These are phyloP conservation scores for Phytophthora sp. DNA, from an alignment of 352 stramenopile species.

Conservation along the genomic window DNA sequence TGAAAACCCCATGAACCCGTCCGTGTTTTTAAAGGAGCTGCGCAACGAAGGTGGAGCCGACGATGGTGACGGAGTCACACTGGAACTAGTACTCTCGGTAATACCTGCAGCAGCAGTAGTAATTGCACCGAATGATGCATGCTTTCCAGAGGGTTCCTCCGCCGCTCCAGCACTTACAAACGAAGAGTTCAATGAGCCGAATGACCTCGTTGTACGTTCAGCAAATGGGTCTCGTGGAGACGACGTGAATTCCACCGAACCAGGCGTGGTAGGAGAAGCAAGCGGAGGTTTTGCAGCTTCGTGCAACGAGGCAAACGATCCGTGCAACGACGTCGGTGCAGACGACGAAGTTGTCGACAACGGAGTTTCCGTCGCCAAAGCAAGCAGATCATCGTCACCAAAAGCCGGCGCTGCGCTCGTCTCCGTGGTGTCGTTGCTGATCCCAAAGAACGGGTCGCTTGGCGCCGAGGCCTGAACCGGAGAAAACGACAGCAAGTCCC, in stretches of 20 bases:
- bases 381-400: constrained; percentile 40
- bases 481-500: constrained; percentile 69
- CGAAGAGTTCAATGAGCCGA: constrained; percentile 33
- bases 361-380: constrained; percentile 15
- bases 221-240: constrained; percentile 16
- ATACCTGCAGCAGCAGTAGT: constrained; percentile 17
- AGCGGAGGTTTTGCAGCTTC: constrained; percentile 15
- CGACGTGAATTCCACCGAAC: not conserved
- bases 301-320: constrained; percentile 40
- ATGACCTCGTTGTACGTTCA: constrained; percentile 30
- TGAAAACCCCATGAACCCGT: constrained; percentile 22
- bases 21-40: constrained; percentile 35
- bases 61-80: constrained; percentile 11
- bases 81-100: not conserved
- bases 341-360: constrained; percentile 27
- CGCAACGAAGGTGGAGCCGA: constrained; percentile 37
- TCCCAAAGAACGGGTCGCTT: constrained; percentile 45
- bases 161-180: constrained; percentile 28
- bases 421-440: constrained; percentile 23
- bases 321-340: constrained; percentile 31
- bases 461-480: constrained; percentile 34
- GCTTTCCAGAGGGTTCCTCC: constrained; percentile 8
- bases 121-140: constrained; percentile 19
- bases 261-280: constrained; percentile 4
- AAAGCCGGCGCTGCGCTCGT: constrained; percentile 17